A percentile compares a stretch with the other conserved stretches of the same genome.
phyloP scores from a whole-genome alignment of 768 basidiomycete species.

The Leccinum olivaceopallidum region DNA sequence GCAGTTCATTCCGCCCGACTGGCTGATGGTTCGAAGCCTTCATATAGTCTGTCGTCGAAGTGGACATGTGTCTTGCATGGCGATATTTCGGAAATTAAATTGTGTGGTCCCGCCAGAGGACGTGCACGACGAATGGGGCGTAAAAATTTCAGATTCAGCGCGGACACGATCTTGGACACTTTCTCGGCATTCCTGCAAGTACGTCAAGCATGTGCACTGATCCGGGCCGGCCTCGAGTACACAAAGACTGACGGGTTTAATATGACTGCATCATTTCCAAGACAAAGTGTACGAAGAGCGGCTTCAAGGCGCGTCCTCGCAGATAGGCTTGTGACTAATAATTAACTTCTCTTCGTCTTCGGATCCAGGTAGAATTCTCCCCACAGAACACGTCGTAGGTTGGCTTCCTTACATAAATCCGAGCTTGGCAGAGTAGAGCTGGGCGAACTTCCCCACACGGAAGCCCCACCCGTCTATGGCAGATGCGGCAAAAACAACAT shows the following conservation, averaged over 20 bases:
- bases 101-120: no score
- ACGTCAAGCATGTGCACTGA: constrained; percentile 12
- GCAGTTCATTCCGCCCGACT: no score
- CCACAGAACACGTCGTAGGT: constrained; percentile 87
- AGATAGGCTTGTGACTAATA: constrained; percentile 84
- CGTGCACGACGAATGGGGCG: constrained; percentile 20
- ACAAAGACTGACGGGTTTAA: constrained; percentile 76
- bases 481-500: constrained; percentile 87
- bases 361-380: constrained; percentile 97
- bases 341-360: constrained; percentile 80
- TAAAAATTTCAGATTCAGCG: constrained; percentile 79
- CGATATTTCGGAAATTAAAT: no score
- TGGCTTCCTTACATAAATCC: constrained; percentile 78
- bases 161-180: constrained; percentile 80
- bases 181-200: constrained; percentile 80
- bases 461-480: constrained; percentile 99
- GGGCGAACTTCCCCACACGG: constrained; percentile 89
- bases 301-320: constrained; percentile 83
- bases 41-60: no score
- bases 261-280: constrained; percentile 88
- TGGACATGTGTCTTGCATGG: no score
- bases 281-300: constrained; percentile 96
- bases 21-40: no score
- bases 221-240: not conserved
- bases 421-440: constrained; percentile 87